Evolutionary conservation across 1,139 yeast genomes (phyloP).

Genomic region (Ogataea hybrid): DNA sequence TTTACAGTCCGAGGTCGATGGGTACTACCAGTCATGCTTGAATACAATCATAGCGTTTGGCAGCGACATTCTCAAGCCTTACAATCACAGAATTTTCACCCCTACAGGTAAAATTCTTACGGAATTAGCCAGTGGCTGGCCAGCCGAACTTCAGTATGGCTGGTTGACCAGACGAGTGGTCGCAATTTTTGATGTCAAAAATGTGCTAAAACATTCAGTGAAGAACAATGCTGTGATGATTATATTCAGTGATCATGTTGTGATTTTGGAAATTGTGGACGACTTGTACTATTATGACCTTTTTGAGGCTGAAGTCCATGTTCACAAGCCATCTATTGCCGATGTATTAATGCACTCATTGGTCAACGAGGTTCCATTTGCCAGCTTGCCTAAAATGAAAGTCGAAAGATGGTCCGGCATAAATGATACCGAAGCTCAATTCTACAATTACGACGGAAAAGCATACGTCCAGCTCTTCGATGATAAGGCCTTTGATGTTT

Average conservation of each 20-base stretch:
- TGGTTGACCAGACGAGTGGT: slow-evolving; percentile 87
- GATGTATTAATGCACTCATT: too few species aligned
- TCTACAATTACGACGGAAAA: too few species aligned
- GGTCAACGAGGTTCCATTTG: too few species aligned
- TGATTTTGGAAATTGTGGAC: too few species aligned
- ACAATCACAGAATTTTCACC: slow-evolving; percentile 70
- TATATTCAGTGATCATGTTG: slow-evolving; percentile 81
- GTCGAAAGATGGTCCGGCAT: too few species aligned
- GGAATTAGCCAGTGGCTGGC: slow-evolving; percentile 86
- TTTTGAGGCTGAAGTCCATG: too few species aligned
- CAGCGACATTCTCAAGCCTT: slow-evolving; percentile 45
- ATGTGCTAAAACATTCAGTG: slow-evolving; percentile 36
- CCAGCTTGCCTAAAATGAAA: too few species aligned
- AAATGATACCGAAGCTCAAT: too few species aligned
- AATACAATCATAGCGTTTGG: slow-evolving; percentile 85
- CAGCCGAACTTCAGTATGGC: slow-evolving; percentile 79
- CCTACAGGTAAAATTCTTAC: slow-evolving; percentile 88
- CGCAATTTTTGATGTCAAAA: slow-evolving; percentile 66
- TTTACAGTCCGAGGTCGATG: slow-evolving; percentile 34
- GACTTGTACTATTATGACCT: too few species aligned
- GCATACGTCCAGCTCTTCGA: too few species aligned
- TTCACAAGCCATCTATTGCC: too few species aligned
- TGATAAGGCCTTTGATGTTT: too few species aligned
- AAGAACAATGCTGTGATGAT: slow-evolving; percentile 57
- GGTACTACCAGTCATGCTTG: slow-evolving; percentile 52